phyloP scores from a whole-genome alignment of 768 basidiomycete species.

The Amyloporia xantha region DNA sequence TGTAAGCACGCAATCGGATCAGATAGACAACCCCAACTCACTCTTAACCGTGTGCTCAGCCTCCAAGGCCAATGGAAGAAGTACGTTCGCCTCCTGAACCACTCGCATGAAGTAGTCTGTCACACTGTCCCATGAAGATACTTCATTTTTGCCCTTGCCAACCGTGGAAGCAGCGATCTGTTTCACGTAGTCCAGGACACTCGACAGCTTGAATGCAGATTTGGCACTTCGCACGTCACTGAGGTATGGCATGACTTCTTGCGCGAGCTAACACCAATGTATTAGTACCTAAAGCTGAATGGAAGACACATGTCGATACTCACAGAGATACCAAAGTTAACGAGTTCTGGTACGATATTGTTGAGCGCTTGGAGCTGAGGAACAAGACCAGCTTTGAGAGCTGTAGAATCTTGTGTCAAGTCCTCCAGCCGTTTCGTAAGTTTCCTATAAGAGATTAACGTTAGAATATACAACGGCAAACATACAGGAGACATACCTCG shows the following conservation, averaged over 20 bases:
- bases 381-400: slow-evolving; percentile 64
- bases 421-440: slow-evolving; percentile 82
- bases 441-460: slow-evolving; percentile 54
- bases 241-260: slow-evolving; percentile 83
- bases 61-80: slow-evolving; percentile 70
- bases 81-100: slow-evolving; percentile 58
- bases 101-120: slow-evolving; percentile 63
- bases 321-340: slow-evolving; percentile 89
- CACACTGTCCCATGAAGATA: slow-evolving; percentile 74
- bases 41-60: slow-evolving; percentile 73
- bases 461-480: not conserved
- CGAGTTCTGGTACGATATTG: slow-evolving; percentile 69
- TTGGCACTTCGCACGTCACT: slow-evolving; percentile 75
- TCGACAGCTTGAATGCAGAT: slow-evolving; percentile 66
- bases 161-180: slow-evolving; percentile 69
- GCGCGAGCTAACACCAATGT: slow-evolving; percentile 87
- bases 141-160: slow-evolving; percentile 60
- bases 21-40: slow-evolving; percentile 30
- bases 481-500: slow-evolving; percentile 49
- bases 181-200: slow-evolving; percentile 63
- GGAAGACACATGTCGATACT: slow-evolving; percentile 17
- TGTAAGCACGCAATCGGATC: not conserved
- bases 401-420: slow-evolving; percentile 60
- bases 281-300: too few species aligned
- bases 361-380: slow-evolving; percentile 69